Conservation (phyloP, 495 filamentous ascomycete genomes). For the Penicillium angulare region DNA sequence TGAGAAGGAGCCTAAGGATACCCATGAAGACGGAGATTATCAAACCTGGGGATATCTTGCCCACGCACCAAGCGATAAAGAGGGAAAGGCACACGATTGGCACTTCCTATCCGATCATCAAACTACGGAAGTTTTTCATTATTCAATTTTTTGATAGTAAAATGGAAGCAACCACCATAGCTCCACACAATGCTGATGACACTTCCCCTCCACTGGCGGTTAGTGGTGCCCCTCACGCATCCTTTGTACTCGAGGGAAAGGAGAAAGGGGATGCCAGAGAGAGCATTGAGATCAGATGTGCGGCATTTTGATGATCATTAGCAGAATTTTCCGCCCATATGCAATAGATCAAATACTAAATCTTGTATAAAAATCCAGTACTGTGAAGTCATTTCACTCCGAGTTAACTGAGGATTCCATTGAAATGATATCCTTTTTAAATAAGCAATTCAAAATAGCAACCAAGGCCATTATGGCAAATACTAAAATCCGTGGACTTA, state of each 20-base stretch:
- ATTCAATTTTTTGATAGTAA: slow-evolving; percentile 4
- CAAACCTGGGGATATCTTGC: slow-evolving; percentile 2
- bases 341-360: too few species aligned
- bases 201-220: neutral
- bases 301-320: slow-evolving; percentile 6
- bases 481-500: too few species aligned
- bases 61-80: neutral
- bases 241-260: neutral
- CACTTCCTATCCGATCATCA: slow-evolving; percentile 3
- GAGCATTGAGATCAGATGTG: slow-evolving; percentile 4
- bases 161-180: neutral
- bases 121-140: neutral
- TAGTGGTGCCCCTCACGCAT: neutral
- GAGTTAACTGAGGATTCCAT: too few species aligned
- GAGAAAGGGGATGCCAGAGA: neutral
- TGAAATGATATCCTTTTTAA: too few species aligned
- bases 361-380: too few species aligned
- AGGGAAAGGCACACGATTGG: neutral
- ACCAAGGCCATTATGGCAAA: too few species aligned
- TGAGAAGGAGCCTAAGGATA: neutral
- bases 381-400: too few species aligned
- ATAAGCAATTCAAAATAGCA: too few species aligned
- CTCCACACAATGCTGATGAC: neutral
- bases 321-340: too few species aligned
- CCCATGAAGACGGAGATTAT: neutral